Evolutionary conservation across 2,329 filamentous ascomycete genomes (phyloP), one percentile per base, ranked within the genome.

Genomic region (Ceratocystis colombiana): DNA sequence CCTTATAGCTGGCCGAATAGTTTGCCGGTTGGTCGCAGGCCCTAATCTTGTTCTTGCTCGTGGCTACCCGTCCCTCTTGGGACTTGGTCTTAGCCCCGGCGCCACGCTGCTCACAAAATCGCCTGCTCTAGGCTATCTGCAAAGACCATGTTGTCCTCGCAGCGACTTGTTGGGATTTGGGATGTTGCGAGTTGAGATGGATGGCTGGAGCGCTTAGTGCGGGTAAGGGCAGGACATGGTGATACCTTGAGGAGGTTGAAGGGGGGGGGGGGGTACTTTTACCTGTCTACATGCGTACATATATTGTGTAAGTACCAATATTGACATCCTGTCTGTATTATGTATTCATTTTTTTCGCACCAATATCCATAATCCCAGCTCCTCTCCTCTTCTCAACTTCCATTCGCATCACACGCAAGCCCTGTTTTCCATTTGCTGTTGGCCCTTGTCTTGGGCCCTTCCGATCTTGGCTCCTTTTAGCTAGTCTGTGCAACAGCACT

Each of bases 401-500:
- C 25, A 28, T 17, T 22, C 22, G 8, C 10, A 57, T 37, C 28
- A 33, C 28, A 59, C 53, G 53, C 33, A 59, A 59, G 53, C 53
- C 53, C 33, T 59, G 53, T 59, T 59, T 59, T 59, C 25, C n/a
- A 30, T 28, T 57, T 25, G 22, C 30, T 57, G 53, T 25, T 22
- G 17, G 53, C 53, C 28, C 28, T 59, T 59, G 53, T 59, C 53
- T 59, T 59, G 28, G 28, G 28, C n/a, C 22, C 28, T 59, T 59
- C 53, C 53, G 53, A 59, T 59, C 53, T 59, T 59, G 53, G 20
- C 53, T 59, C 53, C 28, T 33, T 59, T 59, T 59, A 59, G 53
- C 53, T 59, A 59, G 53, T 59, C 53, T 59, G 53, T 59, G 53
- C 53, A 59, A 59, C 53, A 59, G 53, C 53, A 59, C 53, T 59